Evolutionary conservation across 2,329 filamentous ascomycete genomes (phyloP).

Genomic region (Botrytis hyacinthi): DNA sequence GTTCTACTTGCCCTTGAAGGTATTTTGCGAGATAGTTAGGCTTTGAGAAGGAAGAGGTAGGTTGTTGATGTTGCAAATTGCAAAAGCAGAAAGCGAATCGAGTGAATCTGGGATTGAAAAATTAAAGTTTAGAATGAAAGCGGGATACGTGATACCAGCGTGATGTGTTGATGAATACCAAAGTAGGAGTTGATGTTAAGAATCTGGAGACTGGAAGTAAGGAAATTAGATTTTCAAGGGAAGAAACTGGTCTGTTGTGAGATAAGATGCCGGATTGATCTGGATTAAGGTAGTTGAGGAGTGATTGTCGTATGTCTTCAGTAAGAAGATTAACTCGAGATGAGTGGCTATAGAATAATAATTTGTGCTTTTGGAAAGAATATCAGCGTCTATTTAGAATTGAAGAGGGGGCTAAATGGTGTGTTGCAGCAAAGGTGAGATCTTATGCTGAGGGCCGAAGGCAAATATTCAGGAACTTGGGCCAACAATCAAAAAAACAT

Average conservation of each 20-base stretch:
- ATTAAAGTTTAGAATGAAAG: not conserved
- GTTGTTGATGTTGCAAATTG: not conserved
- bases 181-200: not conserved
- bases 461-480: not conserved
- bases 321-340: not conserved
- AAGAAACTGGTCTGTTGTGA: not conserved
- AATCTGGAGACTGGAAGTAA: too few species aligned
- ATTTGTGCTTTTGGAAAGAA: not conserved
- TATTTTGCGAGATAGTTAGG: too few species aligned
- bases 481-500: not conserved
- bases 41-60: not conserved
- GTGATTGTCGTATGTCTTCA: not conserved
- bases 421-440: not conserved
- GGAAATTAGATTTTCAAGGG: not conserved
- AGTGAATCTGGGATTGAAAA: not conserved
- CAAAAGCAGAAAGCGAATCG: not conserved
- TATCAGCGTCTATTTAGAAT: not conserved
- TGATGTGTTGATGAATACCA: not conserved
- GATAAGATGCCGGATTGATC: not conserved
- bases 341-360: not conserved
- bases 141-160: not conserved
- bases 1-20: not conserved
- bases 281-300: not conserved
- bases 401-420: not conserved
- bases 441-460: not conserved